Evolutionary conservation across 1,284 basidiomycete genomes (phyloP), one percentile per base, ranked within the genome.

Genomic region (Irpex lacteus): DNA sequence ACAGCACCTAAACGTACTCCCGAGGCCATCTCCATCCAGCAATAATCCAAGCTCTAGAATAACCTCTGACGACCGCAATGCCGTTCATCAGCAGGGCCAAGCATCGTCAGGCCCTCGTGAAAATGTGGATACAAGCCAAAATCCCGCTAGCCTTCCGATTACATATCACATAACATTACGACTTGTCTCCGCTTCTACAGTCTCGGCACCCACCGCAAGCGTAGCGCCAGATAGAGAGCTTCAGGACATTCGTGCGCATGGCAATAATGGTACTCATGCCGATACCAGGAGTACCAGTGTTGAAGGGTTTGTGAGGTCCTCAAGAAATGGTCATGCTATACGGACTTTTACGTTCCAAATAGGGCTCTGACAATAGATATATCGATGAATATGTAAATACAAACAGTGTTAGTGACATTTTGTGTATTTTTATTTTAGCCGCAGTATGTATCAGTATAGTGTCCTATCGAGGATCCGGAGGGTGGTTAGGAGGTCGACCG

Each of bases 1-100:
- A 64, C 87, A 85, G 68, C 84, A 84, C 72, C 80, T 87, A 60
- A 75, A 78, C 61, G 80, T 78, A 13, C 85, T 82, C 83, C 81
- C 13, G 70, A 75, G 18, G 72, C 73, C 13, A 73, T 26, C 37
- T 32, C 18, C 40, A 11, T 37, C 32, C n/a, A 9, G 8, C 40
- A 60, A 38, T 9, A 8, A n/a, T 18, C 18, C 19, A 52, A 11
- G 40, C 13, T 15, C 32, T 19, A 52, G n/a, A 53, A 38, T 18
- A 19, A 26, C n/a, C 50, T 53, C 49, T 18, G 32, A 34, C 18
- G 34, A 53, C 37, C 60, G 19, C 32, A 53, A 37, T 60, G 18
- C 15, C 32, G 19, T 18, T 26, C 26, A 19, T 15, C 60, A 4
- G 11, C 26, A 18, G 13, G n/a, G 32, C 49, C 70, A 60, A 63